These are phyloP conservation scores for Russula sp. DNA, from an alignment of 768 basidiomycete species.

Conservation along the genomic window DNA sequence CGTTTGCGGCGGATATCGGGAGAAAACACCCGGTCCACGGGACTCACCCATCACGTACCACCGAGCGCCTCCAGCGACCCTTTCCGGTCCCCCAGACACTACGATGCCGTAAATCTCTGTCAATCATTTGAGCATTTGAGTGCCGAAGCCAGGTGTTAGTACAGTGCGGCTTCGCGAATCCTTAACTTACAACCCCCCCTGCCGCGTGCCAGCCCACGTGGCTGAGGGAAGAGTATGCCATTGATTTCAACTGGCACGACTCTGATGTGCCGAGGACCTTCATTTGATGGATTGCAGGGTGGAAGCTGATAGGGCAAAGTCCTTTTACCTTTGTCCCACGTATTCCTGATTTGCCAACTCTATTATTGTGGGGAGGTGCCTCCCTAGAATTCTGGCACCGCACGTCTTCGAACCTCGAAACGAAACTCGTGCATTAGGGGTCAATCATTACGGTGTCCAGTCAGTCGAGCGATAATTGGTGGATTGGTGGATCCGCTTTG, in stretches of 20 bases:
- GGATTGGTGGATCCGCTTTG: background rate
- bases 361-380: background rate
- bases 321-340: background rate
- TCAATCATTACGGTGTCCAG: background rate
- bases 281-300: background rate
- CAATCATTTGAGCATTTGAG: background rate
- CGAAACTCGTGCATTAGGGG: background rate
- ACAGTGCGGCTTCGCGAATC: no score
- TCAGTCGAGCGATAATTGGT: no score
- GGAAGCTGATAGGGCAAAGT: background rate
- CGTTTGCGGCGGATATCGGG: background rate
- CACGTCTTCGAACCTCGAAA: background rate
- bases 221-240: background rate
- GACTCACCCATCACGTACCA: background rate
- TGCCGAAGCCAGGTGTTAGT: no score
- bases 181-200: background rate
- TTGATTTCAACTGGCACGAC: background rate
- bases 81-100: background rate
- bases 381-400: background rate
- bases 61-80: no score
- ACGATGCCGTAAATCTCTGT: background rate
- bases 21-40: background rate
- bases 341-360: background rate
- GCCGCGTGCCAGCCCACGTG: background rate
- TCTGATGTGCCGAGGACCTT: background rate